Conservation (phyloP, 148 eudicot genomes). For the Tetragonia tetragonoides region DNA sequence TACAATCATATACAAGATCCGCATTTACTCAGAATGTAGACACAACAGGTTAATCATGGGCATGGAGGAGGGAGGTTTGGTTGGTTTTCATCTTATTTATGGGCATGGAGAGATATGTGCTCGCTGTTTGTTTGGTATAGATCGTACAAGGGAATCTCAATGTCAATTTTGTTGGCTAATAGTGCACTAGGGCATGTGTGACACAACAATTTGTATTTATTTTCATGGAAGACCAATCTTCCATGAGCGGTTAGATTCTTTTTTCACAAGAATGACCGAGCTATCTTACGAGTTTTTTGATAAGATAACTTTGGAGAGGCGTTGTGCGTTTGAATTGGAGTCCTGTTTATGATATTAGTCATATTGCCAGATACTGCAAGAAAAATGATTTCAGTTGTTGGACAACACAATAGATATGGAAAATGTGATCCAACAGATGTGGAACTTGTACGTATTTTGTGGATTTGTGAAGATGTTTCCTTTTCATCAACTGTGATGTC, state of each 20-base stretch:
- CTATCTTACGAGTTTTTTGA: constrained; percentile 3
- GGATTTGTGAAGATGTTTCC: no score
- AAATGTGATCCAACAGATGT: no score
- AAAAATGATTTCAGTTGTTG: neutral
- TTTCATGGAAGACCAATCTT: constrained; percentile 7
- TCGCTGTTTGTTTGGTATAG: constrained; percentile 23
- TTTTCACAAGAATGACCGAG: neutral
- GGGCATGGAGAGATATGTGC: constrained; percentile 9
- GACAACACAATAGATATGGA: neutral
- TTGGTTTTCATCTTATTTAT: constrained; percentile 5
- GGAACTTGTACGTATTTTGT: no score
- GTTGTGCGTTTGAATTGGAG: neutral
- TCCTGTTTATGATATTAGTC: neutral
- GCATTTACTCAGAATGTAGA: neutral
- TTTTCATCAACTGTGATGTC: no score
- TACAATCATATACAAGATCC: neutral
- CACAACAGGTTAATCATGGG: neutral
- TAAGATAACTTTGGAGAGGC: neutral
- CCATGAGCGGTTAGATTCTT: constrained; percentile 10
- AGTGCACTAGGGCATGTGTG: constrained; percentile 10
- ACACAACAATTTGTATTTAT: neutral
- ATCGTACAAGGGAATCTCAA: neutral
- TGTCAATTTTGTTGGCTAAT: constrained; percentile 18
- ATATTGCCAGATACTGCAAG: neutral
- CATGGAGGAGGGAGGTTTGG: neutral